Percentiles rank a stretch among this genome's conserved stretches.
Conservation (phyloP, 2,329 filamentous ascomycete species). For the Lasiodiplodia citricola region DNA sequence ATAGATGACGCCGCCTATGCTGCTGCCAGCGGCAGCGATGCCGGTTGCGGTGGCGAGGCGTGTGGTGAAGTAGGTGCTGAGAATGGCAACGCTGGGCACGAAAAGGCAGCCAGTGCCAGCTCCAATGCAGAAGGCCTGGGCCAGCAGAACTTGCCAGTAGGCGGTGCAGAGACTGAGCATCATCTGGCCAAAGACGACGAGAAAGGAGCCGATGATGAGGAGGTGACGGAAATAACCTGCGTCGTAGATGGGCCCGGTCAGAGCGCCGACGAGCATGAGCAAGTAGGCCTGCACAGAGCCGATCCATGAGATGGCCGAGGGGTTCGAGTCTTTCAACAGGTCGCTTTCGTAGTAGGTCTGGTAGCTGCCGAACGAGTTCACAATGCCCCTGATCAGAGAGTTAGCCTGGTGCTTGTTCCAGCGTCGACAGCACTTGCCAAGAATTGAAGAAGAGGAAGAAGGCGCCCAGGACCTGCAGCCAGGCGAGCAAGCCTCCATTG, state of each 20-base stretch:
- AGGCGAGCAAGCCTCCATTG: constrained; percentile 53
- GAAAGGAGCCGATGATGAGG: constrained; percentile 48
- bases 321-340: constrained; percentile 45
- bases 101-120: constrained; percentile 53
- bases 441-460: constrained; percentile 57
- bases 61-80: constrained; percentile 56
- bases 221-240: constrained; percentile 53
- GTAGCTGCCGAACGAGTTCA: constrained; percentile 57
- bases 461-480: constrained; percentile 54
- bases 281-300: constrained; percentile 56
- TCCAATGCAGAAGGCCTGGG: constrained; percentile 56
- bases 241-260: constrained; percentile 58
- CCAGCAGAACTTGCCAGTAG: constrained; percentile 58
- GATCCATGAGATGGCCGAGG: constrained; percentile 57
- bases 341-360: constrained; percentile 55
- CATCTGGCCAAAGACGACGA: constrained; percentile 58
- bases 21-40: constrained; percentile 51
- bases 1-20: constrained; percentile 36
- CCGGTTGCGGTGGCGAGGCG: constrained; percentile 53
- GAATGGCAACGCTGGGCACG: constrained; percentile 53
- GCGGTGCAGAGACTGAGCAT: constrained; percentile 54
- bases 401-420: background rate
- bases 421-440: constrained; percentile 40
- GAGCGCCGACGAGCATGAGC: constrained; percentile 51
- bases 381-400: constrained; percentile 41